phyloP scores from a whole-genome alignment of 2,329 filamentous ascomycete genomes.

The Ophiostoma pallidulum region DNA sequence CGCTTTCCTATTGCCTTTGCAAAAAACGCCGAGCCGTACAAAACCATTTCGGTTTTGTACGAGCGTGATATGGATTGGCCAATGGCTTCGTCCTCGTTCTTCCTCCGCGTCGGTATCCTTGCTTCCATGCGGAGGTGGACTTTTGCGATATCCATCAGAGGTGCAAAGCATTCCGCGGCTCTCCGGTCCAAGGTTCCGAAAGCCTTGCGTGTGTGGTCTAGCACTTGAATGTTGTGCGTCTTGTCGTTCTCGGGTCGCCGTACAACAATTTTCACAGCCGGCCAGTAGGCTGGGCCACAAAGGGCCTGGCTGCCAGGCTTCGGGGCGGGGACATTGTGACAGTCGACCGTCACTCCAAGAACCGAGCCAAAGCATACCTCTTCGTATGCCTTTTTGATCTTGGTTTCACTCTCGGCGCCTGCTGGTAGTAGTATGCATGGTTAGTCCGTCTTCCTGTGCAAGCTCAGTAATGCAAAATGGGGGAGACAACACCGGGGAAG shows the following conservation, averaged over 20 bases:
- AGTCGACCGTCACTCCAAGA: constrained; percentile 56
- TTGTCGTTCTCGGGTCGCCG: constrained; percentile 47
- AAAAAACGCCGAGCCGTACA: constrained; percentile 67
- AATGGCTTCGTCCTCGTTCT: constrained; percentile 51
- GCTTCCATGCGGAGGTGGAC: constrained; percentile 61
- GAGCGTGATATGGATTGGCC: constrained; percentile 52
- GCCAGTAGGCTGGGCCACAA: constrained; percentile 54
- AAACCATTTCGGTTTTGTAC: constrained; percentile 59
- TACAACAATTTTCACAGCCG: constrained; percentile 63
- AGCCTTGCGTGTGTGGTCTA: constrained; percentile 59
- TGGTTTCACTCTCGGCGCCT: constrained; percentile 42
- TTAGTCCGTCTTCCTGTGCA: background rate
- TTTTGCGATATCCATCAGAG: constrained; percentile 58
- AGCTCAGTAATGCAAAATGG: background rate
- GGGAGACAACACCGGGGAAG: background rate
- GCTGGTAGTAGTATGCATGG: constrained; percentile 13
- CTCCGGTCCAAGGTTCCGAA: constrained; percentile 68
- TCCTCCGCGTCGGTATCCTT: constrained; percentile 58
- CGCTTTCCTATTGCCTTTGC: constrained; percentile 57
- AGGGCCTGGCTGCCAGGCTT: constrained; percentile 54
- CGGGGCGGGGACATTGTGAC: constrained; percentile 57
- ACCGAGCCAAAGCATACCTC: constrained; percentile 77
- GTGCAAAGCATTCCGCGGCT: constrained; percentile 58
- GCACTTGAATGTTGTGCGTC: constrained; percentile 56
- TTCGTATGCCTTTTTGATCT: constrained; percentile 50